Conservation (phyloP, 306 rosid genomes). For the Sophora flavescens region DNA sequence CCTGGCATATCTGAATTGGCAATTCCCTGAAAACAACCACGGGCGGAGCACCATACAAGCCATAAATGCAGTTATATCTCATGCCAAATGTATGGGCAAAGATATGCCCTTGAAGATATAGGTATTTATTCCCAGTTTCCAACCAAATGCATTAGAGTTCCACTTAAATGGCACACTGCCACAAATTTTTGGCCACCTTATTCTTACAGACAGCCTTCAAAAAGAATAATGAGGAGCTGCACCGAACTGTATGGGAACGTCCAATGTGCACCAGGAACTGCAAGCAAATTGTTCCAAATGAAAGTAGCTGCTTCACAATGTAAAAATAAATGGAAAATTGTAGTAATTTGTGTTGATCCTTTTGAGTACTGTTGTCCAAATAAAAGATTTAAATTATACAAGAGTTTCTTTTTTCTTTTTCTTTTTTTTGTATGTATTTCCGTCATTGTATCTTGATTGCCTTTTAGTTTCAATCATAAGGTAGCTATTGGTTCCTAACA, state of each 20-base stretch:
- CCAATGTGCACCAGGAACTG: too few species aligned
- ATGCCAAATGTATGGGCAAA: not conserved
- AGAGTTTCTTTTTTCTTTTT: too few species aligned
- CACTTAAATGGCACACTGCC: not conserved
- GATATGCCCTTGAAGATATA: not conserved
- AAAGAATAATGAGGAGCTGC: not conserved
- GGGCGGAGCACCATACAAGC: not conserved
- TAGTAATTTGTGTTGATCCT: too few species aligned
- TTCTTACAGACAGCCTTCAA: not conserved
- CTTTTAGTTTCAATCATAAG: slow-evolving; percentile 21
- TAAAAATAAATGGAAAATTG: too few species aligned
- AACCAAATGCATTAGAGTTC: not conserved
- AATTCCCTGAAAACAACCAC: not conserved
- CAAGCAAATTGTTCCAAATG: too few species aligned
- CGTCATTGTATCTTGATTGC: not conserved
- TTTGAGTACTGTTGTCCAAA: too few species aligned
- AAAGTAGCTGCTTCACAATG: too few species aligned
- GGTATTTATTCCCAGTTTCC: not conserved
- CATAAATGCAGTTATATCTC: not conserved
- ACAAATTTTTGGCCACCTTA: not conserved
- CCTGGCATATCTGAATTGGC: not conserved
- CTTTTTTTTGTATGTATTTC: slow-evolving; percentile 23
- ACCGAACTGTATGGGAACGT: not conserved
- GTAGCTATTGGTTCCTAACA: slow-evolving; percentile 49
- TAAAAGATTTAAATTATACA: too few species aligned